Percentiles rank a stretch among this genome's conserved stretches.
phyloP scores from a whole-genome alignment of 2,329 filamentous ascomycete genomes.

The Cladophialophora exuberans region DNA sequence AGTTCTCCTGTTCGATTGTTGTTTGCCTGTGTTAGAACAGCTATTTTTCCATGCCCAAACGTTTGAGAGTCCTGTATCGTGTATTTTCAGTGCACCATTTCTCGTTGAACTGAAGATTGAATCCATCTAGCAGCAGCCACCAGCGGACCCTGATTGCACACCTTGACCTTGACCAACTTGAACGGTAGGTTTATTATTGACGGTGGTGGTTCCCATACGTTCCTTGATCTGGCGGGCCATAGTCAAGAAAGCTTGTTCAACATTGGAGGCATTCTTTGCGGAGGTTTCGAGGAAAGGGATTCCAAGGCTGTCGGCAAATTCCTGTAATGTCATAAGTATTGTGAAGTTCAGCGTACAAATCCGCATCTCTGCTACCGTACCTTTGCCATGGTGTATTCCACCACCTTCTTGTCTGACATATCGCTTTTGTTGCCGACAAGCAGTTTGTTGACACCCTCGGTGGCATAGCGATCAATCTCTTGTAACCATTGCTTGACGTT shows the following conservation, averaged over 20 bases:
- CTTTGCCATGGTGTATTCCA: conserved; percentile 99
- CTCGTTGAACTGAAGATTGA: background rate
- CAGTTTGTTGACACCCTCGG: conserved; percentile 98
- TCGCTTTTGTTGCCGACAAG: conserved; percentile 99
- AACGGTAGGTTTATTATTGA: conserved; percentile 97
- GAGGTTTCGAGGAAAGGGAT: conserved; percentile 99
- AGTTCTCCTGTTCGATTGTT: background rate
- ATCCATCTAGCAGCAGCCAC: conserved; percentile 81
- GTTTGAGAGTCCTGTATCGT: conserved; percentile 15
- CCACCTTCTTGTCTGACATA: conserved; percentile 99
- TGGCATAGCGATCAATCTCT: conserved; percentile 98
- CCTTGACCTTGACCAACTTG: conserved; percentile 94
- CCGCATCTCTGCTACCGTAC: conserved; percentile 55
- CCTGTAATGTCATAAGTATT: conserved; percentile 57
- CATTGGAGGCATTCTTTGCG: conserved; percentile 98
- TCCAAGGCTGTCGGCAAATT: conserved; percentile 97
- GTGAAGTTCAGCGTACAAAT: background rate
- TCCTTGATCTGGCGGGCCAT: conserved; percentile 99
- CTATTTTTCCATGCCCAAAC: conserved; percentile 12
- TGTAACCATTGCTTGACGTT: conserved; percentile 99
- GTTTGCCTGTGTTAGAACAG: conserved; percentile 10
- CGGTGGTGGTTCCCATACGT: conserved; percentile 94
- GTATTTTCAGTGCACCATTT: conserved; percentile 8
- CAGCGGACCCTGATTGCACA: conserved; percentile 82
- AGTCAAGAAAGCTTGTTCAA: conserved; percentile 99